These are phyloP conservation scores for Paecilomyces variotii DNA, from an alignment of 2,329 filamentous ascomycete genomes.

Conservation along the genomic window DNA sequence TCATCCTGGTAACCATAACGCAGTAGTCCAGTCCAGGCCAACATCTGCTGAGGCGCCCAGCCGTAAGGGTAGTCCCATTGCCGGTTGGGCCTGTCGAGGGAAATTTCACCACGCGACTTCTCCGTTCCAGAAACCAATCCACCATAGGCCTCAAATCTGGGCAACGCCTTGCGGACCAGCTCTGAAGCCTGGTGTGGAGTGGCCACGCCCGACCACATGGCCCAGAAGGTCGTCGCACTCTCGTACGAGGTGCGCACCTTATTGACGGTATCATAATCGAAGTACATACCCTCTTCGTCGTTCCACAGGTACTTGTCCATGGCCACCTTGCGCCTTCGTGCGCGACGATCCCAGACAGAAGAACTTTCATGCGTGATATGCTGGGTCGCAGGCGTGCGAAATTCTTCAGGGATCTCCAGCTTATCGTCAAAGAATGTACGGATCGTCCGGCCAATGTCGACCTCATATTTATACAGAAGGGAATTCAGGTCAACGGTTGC, in stretches of 20 bases:
- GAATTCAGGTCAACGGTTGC: slow-evolving; percentile 95
- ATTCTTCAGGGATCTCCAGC: slow-evolving; percentile 74
- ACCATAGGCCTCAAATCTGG: slow-evolving; percentile 79
- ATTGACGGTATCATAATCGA: slow-evolving; percentile 87
- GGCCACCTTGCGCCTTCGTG: slow-evolving; percentile 70
- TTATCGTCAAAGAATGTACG: slow-evolving; percentile 75
- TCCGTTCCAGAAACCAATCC: slow-evolving; percentile 86
- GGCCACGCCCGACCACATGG: slow-evolving; percentile 88
- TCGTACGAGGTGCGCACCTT: slow-evolving; percentile 78
- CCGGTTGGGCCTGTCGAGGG: slow-evolving; percentile 78
- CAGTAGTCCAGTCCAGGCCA: slow-evolving; percentile 88
- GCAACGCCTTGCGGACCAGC: slow-evolving; percentile 73
- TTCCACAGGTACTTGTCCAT: slow-evolving; percentile 96
- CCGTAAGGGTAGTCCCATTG: slow-evolving; percentile 99
- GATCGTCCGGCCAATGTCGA: slow-evolving; percentile 82
- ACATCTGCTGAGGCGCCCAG: slow-evolving; percentile 97
- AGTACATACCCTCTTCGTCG: slow-evolving; percentile 87
- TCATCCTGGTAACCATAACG: slow-evolving; percentile 89
- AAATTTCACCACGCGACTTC: slow-evolving; percentile 72
- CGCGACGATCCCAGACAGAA: slow-evolving; percentile 81
- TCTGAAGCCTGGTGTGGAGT: slow-evolving; percentile 77
- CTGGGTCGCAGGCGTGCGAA: slow-evolving; percentile 58
- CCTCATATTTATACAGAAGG: slow-evolving; percentile 92
- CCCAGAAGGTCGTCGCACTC: slow-evolving; percentile 90
- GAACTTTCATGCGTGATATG: slow-evolving; percentile 71